Conservation (phyloP, 768 basidiomycete genomes). For the Termitomyces sp. region DNA sequence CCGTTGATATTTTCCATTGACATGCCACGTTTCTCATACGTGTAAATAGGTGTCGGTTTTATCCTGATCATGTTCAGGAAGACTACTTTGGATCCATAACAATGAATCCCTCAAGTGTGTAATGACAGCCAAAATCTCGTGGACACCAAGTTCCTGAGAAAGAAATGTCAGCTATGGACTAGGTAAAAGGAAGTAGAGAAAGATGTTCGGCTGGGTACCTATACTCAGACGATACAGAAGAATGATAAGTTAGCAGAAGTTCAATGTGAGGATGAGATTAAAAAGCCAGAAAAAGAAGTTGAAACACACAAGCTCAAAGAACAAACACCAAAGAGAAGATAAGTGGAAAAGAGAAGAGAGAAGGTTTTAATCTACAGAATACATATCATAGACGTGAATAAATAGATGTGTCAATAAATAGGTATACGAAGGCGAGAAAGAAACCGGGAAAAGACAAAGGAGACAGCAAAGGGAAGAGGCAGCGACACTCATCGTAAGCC, state of each 20-base stretch:
- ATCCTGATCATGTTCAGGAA: not conserved
- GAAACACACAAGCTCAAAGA: not conserved
- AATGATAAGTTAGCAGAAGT: not conserved
- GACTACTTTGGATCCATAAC: not conserved
- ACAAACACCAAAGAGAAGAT: not conserved
- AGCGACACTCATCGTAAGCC: constrained; percentile 25
- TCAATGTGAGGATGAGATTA: not conserved
- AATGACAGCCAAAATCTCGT: not conserved
- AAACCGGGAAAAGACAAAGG: not conserved
- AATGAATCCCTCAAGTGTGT: not conserved
- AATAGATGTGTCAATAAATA: not conserved
- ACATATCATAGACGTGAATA: constrained; percentile 4
- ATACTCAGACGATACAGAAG: not conserved
- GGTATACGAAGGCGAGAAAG: not conserved
- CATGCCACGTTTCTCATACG: not conserved
- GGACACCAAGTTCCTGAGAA: not conserved
- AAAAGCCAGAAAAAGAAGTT: not conserved
- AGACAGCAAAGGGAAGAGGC: not conserved
- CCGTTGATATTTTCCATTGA: not conserved
- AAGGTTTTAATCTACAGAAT: not conserved
- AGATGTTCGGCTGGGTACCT: not conserved
- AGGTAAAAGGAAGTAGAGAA: not conserved
- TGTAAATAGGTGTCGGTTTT: not conserved
- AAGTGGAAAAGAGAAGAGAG: not conserved
- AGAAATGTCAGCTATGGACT: not conserved